Evolutionary conservation across 768 basidiomycete genomes (phyloP), one percentile per base, ranked within the genome.

Genomic region (Pisolithus microcarpus): DNA sequence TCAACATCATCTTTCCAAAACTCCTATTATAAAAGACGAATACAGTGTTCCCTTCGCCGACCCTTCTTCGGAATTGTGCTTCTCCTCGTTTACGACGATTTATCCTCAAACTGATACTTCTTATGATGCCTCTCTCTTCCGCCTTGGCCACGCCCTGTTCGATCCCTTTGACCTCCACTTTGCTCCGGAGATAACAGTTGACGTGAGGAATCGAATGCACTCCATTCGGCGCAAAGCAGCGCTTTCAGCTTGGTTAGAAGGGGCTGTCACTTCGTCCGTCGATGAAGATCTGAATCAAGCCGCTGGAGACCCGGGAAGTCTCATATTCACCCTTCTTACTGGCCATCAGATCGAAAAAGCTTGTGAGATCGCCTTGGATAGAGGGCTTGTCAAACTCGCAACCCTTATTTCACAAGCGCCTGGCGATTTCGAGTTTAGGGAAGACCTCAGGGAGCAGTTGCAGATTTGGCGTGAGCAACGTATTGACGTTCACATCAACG

Each of bases 331-430:
- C 1, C 79, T 85, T 49, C 78, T 99, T 2, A 87, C 88, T 0
- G 94, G 93, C 3, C 80, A 96, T 65, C 88, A 97, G 61, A 71
- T 94, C n/a, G 83, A 84, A 56, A 81, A 83, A 43, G 93, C 96
- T 7, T 85, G 83, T 56, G 75, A 84, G 42, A 71, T 74, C 3
- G 89, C 92, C 2, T 72, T 85, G 56, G 84, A 87, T 46, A 79
- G 79, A 5, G 84, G 85, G 4, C 88, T 89, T 58, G 68, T 90
- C 57, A 88, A 89, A 57, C 80, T 99, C 8, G 87, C 96, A 2
- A 92, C 91, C 7, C 76, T 99, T 23, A 75, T 98, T 50, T 80
- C 92, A 7, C 93, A 97, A 65, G 86, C 83, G 15, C 85, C 84
- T 1, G 89, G 91, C 1, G 87, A 91, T 59, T 72, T 75, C 19